Evolutionary conservation across 306 rosid species (phyloP), one percentile per base, ranked within the genome.

Genomic region (Lotus japonicus): DNA sequence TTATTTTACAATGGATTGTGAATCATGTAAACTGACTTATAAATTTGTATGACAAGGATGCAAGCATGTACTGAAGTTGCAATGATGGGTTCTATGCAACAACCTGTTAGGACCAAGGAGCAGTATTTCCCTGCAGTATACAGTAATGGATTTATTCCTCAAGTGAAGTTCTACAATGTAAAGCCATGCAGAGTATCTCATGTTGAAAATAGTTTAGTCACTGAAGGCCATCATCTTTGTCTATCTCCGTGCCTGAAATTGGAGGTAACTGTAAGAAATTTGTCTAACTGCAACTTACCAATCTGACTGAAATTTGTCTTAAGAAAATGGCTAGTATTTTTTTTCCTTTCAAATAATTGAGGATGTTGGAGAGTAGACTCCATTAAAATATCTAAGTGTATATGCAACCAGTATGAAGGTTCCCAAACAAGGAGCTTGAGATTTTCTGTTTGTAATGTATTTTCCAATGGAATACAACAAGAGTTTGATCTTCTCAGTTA

Each of bases 71-170:
- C 75, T 64, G 84, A 87, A 71, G 73, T 75, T 68, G 79, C 88
- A 8, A 51, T 83, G 77, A 84, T 79, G 90, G 89, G 90, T 64
- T 81, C 87, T 45, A 51, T 84, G 68, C 92, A 88, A 66, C 87
- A 84, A 75, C 72, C 81, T 28, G 61, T 75, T 66, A 83, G 85
- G 84, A 77, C 38, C 17, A 88, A 83, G 66, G 80, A 82, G 58
- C 57, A 76, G 21, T 59, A 31, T 44, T 73, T 75, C 55, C 76
- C 77, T 66, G 44, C 75, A 8, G 79, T 77, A 56, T 44, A 56
- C 23, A 36, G 28, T 33, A 55, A 71, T 80, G 76, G 75, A 48
- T 77, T 77, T 48, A 16, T 81, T 1, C 77, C 77, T 35, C 85
- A 80, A 56, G 57, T 65, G 5, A 80, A 74, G 69, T 31, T 84